Base-by-base conservation (phyloP, 2,329 filamentous ascomycete genomes). In the Sarocladium oryzae region DNA sequence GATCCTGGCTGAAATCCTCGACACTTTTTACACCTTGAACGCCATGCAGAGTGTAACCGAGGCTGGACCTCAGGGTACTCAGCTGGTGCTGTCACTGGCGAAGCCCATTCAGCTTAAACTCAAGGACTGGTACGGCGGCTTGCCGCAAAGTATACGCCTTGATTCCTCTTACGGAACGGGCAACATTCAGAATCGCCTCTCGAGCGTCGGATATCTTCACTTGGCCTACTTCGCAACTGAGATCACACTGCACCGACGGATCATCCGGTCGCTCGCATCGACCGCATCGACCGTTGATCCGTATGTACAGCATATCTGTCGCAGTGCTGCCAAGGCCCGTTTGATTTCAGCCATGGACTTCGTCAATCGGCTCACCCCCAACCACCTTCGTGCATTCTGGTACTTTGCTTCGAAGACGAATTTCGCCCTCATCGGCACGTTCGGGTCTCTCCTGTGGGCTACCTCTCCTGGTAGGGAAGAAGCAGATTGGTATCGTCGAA, bases 291-390 rank as follows among this genome's bases (percentile, higher is more conserved):
- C 66, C 3, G 74, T 84, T 35, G 89, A 95, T 63, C 79, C 85
- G 0, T 95, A 96, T 60, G 82, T 95, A 48, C 81, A 90, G 51
- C 89, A 95, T 67, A 96, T 96, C 59, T 96, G 91, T 68, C 89
- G 92, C 50, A 91, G 86, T 52, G 92, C 92, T 3, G 92, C 92
- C 50, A 96, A 96, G 67, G 95, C 92, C 0, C 86, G 92, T 5
- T 78, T 97, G 30, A 96, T 96, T 63, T 95, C 88, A 20, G 90
- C 91, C 56, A 95, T 97, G 88, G 92, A 97, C 66, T 96, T 96
- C 68, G 90, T 96, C 60, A 96, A 96, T 69, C 85, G 92, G 1
- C 79, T 97, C 28, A 89, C 87, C 40, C 89, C 89, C 0, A 82
- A 85, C 32, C 91, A 97, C 61, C 77, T 96, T 26, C 83, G 86